A percentile compares a stretch with the other conserved stretches of the same genome.
Evolutionary conservation across 345 rosid genomes (phyloP).

Genomic region (Citrus australasica): DNA sequence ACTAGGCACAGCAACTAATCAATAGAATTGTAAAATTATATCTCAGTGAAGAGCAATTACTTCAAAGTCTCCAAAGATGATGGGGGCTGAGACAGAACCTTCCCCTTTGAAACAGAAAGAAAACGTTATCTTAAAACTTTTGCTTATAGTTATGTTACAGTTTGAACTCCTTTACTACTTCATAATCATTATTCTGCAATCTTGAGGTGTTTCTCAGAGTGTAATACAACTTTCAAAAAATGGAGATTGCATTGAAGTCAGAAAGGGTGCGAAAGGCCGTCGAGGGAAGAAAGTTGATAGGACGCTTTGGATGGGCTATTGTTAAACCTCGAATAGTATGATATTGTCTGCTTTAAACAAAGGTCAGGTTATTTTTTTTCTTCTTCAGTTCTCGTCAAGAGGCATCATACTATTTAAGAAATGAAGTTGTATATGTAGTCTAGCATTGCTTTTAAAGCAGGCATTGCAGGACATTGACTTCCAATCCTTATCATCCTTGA

Average conservation of each 20-base stretch:
- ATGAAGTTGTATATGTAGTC: background rate
- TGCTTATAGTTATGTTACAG: background rate
- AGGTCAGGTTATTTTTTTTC: background rate
- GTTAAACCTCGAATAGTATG: background rate
- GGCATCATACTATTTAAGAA: background rate
- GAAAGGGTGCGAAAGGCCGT: conserved; percentile 79
- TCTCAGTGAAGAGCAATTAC: background rate
- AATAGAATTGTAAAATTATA: background rate
- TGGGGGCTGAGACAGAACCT: background rate
- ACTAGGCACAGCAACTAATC: too few relatives aligned
- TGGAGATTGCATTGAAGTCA: conserved; percentile 61
- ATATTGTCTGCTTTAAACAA: background rate
- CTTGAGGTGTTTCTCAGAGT: background rate
- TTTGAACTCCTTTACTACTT: background rate
- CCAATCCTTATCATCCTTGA: background rate
- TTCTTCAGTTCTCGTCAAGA: background rate
- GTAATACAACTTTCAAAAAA: conserved; percentile 42
- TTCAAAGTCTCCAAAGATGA: background rate
- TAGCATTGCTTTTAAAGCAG: background rate
- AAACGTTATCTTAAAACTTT: background rate
- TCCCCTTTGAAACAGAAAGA: background rate
- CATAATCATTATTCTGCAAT: background rate
- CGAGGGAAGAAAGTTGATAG: conserved; percentile 85
- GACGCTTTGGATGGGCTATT: conserved; percentile 76
- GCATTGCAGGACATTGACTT: background rate